Conservation (phyloP, 1,284 basidiomycete genomes). For the Trichosporon faecale region DNA sequence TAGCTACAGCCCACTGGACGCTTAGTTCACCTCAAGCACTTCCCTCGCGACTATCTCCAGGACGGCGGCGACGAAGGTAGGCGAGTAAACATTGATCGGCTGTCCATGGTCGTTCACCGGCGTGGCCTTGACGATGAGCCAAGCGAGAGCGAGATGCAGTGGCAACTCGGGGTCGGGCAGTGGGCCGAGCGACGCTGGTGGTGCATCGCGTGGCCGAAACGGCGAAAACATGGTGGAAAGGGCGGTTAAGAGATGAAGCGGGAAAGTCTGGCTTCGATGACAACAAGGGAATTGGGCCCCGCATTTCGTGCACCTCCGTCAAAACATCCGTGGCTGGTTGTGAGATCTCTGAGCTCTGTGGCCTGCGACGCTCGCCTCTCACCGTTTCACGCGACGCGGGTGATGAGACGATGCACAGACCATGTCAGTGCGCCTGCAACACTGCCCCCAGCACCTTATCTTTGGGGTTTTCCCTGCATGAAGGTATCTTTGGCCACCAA, state of each 20-base stretch:
- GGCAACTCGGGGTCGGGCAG: constrained; percentile 23
- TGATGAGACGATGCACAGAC: neutral
- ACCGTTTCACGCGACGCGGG: neutral
- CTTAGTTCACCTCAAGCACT: constrained; percentile 36
- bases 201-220: neutral
- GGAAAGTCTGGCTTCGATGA: neutral
- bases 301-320: neutral
- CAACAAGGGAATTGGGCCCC: constrained; percentile 4
- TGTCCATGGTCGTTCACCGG: constrained; percentile 24
- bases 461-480: neutral
- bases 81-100: constrained; percentile 32
- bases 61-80: constrained; percentile 33
- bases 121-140: constrained; percentile 31
- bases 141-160: constrained; percentile 40
- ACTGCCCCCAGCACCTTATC: neutral
- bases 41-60: constrained; percentile 38
- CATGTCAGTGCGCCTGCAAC: neutral
- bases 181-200: neutral
- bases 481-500: neutral
- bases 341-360: neutral
- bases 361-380: too few relatives aligned
- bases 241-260: neutral
- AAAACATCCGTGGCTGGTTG: neutral
- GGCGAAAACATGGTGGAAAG: neutral
- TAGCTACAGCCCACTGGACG: neutral